Evolutionary conservation across 2,329 filamentous ascomycete genomes (phyloP).

Genomic region (Cladosporium oxysporum): DNA sequence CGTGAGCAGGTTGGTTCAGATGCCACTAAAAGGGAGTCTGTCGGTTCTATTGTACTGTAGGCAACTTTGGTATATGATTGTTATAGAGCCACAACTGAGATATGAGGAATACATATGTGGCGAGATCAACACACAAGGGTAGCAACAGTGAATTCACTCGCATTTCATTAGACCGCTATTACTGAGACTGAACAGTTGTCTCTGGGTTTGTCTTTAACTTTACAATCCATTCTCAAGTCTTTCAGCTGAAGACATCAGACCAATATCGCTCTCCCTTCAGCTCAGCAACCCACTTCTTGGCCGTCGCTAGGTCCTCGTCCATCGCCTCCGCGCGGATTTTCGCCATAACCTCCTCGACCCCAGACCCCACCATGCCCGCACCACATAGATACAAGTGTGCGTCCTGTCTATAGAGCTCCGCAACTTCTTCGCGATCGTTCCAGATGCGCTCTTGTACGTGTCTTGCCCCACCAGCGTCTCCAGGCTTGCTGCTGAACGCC

Average conservation of each 20-base stretch:
- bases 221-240: too few species aligned
- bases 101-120: not conserved
- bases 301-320: slow-evolving; percentile 37
- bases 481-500: slow-evolving; percentile 56
- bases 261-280: slow-evolving; percentile 50
- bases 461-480: slow-evolving; percentile 46
- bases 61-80: not conserved
- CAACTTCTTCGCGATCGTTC: slow-evolving; percentile 48
- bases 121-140: not conserved
- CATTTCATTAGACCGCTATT: not conserved
- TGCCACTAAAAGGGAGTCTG: not conserved
- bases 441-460: slow-evolving; percentile 57
- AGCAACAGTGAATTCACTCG: not conserved
- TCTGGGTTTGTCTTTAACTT: too few species aligned
- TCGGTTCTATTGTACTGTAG: not conserved
- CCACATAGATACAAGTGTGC: slow-evolving; percentile 68
- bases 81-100: not conserved
- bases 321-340: slow-evolving; percentile 46
- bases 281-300: slow-evolving; percentile 47
- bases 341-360: slow-evolving; percentile 44
- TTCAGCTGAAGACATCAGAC: slow-evolving; percentile 42
- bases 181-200: not conserved
- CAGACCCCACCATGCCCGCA: slow-evolving; percentile 40
- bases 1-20: not conserved
- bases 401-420: slow-evolving; percentile 49